A percentile compares a stretch with the other conserved stretches of the same genome.
phyloP scores from a whole-genome alignment of 2,329 filamentous ascomycete genomes.

The Periconia sp. region DNA sequence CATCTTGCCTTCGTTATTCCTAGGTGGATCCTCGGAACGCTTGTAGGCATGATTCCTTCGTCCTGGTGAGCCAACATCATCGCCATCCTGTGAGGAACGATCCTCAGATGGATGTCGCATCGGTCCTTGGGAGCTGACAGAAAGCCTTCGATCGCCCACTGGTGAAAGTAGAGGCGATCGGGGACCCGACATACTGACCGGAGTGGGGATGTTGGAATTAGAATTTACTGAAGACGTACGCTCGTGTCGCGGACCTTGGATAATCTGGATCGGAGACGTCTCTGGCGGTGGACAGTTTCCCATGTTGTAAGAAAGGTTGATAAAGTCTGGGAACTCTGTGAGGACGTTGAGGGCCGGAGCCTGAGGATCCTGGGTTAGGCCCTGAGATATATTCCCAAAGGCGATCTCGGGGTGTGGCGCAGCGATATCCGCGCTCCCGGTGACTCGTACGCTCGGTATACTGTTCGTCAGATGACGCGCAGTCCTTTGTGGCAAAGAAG shows the following conservation, averaged over 20 bases:
- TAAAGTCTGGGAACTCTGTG: constrained; percentile 22
- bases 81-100: constrained; percentile 34
- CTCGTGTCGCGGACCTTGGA: constrained; percentile 31
- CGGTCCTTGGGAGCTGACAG: constrained; percentile 29
- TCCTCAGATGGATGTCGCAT: constrained; percentile 33
- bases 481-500: constrained; percentile 37
- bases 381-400: constrained; percentile 34
- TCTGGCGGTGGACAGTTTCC: constrained; percentile 29
- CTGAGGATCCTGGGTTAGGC: constrained; percentile 33
- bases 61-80: constrained; percentile 34
- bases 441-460: constrained; percentile 40
- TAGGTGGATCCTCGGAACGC: constrained; percentile 58
- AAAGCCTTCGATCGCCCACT: constrained; percentile 24
- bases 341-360: constrained; percentile 31
- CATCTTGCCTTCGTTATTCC: constrained; percentile 75
- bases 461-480: constrained; percentile 42
- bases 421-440: constrained; percentile 36
- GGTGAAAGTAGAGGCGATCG: constrained; percentile 39
- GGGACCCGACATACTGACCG: constrained; percentile 37
- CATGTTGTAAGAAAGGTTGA: constrained; percentile 23
- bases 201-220: constrained; percentile 41
- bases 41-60: constrained; percentile 48
- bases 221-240: constrained; percentile 39
- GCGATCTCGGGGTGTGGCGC: constrained; percentile 40
- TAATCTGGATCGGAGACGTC: constrained; percentile 25